These are phyloP conservation scores for Hanseniaspora guilliermondii DNA, from an alignment of 805 yeast genomes.

Conservation along the genomic window DNA sequence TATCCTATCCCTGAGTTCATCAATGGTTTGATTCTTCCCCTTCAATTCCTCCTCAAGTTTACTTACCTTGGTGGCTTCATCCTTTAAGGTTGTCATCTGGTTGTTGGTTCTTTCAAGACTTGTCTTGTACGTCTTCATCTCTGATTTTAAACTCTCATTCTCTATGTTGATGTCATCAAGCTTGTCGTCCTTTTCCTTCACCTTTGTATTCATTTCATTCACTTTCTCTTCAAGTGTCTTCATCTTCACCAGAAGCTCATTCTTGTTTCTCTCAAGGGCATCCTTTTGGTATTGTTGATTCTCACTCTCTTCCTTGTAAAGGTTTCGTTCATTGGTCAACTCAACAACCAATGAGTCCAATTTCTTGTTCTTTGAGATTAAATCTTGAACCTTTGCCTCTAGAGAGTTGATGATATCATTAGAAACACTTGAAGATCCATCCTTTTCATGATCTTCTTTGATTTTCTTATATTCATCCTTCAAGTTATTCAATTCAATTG, in stretches of 20 bases:
- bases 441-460: not conserved
- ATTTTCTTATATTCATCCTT: slow-evolving; percentile 15
- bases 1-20: not conserved
- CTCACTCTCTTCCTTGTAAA: slow-evolving; percentile 18
- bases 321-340: slow-evolving; percentile 8
- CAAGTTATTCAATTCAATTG: slow-evolving; percentile 19
- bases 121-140: not conserved
- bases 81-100: slow-evolving; percentile 11
- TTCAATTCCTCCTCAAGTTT: slow-evolving; percentile 12
- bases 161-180: not conserved
- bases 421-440: not conserved
- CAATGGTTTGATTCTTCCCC: not conserved
- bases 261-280: slow-evolving; percentile 7
- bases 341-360: slow-evolving; percentile 1
- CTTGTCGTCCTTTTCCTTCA: not conserved
- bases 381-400: not conserved
- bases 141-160: not conserved
- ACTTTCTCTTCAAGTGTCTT: slow-evolving; percentile 10
- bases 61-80: slow-evolving; percentile 11
- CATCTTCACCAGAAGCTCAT: slow-evolving; percentile 16
- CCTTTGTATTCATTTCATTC: not conserved
- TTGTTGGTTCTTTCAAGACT: slow-evolving; percentile 4
- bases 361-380: not conserved
- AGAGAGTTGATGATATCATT: not conserved
- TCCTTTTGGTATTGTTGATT: slow-evolving; percentile 14